phyloP scores from a whole-genome alignment of 2,329 filamentous ascomycete genomes.

The Pestalotiopsis sp. region DNA sequence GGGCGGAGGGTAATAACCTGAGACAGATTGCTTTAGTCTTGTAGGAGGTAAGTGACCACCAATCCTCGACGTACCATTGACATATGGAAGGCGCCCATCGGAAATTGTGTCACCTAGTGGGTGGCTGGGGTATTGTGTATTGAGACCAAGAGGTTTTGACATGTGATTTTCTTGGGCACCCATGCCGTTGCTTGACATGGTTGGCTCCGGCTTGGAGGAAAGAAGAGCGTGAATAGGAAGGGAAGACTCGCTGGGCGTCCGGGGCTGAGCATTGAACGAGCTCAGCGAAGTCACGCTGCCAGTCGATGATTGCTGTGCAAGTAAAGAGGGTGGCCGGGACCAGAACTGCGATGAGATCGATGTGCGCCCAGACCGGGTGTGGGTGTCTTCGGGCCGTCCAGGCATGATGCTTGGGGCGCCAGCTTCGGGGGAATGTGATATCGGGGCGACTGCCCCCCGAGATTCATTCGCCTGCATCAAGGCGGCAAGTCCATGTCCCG shows the following conservation, averaged over 20 bases:
- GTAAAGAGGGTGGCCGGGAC: slow-evolving; percentile 42
- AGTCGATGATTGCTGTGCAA: slow-evolving; percentile 48
- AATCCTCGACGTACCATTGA: slow-evolving; percentile 5
- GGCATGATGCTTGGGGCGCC: slow-evolving; percentile 21
- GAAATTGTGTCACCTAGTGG: slow-evolving; percentile 8
- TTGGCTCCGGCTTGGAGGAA: slow-evolving; percentile 38
- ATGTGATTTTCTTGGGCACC: slow-evolving; percentile 3
- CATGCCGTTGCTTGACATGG: slow-evolving; percentile 18
- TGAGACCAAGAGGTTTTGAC: background rate
- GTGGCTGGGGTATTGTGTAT: slow-evolving; percentile 12
- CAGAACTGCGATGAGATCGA: slow-evolving; percentile 28
- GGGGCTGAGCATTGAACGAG: slow-evolving; percentile 38
- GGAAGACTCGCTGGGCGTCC: slow-evolving; percentile 52
- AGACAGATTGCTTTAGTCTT: slow-evolving; percentile 5
- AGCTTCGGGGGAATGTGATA: slow-evolving; percentile 29
- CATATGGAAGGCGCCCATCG: background rate
- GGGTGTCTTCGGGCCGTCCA: slow-evolving; percentile 18
- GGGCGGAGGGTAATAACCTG: background rate
- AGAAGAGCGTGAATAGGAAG: slow-evolving; percentile 59
- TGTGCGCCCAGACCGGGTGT: slow-evolving; percentile 16
- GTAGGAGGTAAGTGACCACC: background rate
- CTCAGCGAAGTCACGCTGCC: slow-evolving; percentile 45
- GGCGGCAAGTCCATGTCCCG: slow-evolving; percentile 18
- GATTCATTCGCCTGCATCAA: slow-evolving; percentile 20
- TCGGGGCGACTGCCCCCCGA: slow-evolving; percentile 19